Evolutionary conservation across 805 yeast genomes (phyloP), one percentile per base, ranked within the genome.

Genomic region (Yueomyces sinensis): DNA sequence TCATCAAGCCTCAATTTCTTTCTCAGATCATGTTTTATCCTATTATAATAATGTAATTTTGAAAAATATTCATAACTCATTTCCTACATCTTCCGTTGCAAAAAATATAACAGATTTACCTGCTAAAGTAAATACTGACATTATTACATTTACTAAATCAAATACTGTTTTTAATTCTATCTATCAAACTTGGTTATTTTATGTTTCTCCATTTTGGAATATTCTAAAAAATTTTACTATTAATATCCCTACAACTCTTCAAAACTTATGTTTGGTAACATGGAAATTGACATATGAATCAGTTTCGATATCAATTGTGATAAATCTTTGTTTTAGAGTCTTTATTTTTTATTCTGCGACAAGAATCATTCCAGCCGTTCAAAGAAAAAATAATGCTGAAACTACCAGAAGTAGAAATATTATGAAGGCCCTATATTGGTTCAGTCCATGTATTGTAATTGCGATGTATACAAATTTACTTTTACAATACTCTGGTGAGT

Each of bases 391-490:
- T 28, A 42, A 38, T 33, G 36, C 37, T 28, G 50, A 49, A 34
- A 35, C 47, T 24, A 49, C 46, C 31, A 45, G 50, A 35, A 45
- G 24, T 16, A 15, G 32, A 27, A 28, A 33, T 7, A 20, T 35
- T 17, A 70, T 76, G 59, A 63, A 66, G 39, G 55, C 82, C 42
- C 68, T 86, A 22, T 86, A 87, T 52, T 76, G 94, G 24, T 89
- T 82, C 56, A 81, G 95, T 27, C 97, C 97, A 2, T 83, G 95
- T 57, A 76, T 91, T 38, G 75, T 91, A 28, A 86, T 91, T 38
- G 95, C 95, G 0, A 94, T 91, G 39, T 91, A 91, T 60, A 84
- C 97, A 2, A 95, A 91, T 54, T 62, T 91, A 46, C 80, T 89
- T 72, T 71, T 91, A 67, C 94, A 83, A 62, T 86, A 84, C 50